These are phyloP conservation scores for Magnusiomyces paraingens DNA, from an alignment of 1,139 yeast genomes.

Conservation along the genomic window DNA sequence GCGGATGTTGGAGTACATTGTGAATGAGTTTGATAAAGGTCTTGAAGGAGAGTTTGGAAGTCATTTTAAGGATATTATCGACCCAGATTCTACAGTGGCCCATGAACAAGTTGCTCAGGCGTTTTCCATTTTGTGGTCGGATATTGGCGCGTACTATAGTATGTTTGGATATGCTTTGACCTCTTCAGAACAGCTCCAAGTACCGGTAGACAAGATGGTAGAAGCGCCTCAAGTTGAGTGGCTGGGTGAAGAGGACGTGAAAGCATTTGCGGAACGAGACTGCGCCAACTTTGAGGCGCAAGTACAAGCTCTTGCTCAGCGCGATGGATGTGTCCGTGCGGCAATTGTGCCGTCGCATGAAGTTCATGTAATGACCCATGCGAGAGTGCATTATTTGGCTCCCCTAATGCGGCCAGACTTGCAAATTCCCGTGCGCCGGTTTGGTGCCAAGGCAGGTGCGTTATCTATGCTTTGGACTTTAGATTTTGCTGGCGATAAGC, in stretches of 20 bases:
- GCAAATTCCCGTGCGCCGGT: constrained; percentile 13
- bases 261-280: background rate
- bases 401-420: constrained; percentile 15
- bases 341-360: constrained; percentile 29
- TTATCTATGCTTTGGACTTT: constrained; percentile 44
- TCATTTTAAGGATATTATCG: constrained; percentile 24
- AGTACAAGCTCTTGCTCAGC: constrained; percentile 22
- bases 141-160: constrained; percentile 61
- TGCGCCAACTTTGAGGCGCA: no score
- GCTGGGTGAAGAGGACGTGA: background rate
- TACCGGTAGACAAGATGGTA: constrained; percentile 1
- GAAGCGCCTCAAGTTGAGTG: background rate
- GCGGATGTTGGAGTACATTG: constrained; percentile 43
- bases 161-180: constrained; percentile 48
- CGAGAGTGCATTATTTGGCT: constrained; percentile 38
- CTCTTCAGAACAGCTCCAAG: constrained; percentile 22
- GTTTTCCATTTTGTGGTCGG: constrained; percentile 53
- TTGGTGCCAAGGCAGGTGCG: constrained; percentile 33
- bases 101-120: background rate
- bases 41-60: constrained; percentile 4
- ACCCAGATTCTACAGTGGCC: constrained; percentile 16
- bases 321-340: constrained; percentile 28
- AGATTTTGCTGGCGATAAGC: constrained; percentile 37
- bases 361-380: constrained; percentile 38
- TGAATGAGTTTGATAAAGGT: constrained; percentile 37